Percentiles rank a stretch among this genome's conserved stretches.
Evolutionary conservation across 805 yeast species (phyloP).

Genomic region (Candida endomychidarum): DNA sequence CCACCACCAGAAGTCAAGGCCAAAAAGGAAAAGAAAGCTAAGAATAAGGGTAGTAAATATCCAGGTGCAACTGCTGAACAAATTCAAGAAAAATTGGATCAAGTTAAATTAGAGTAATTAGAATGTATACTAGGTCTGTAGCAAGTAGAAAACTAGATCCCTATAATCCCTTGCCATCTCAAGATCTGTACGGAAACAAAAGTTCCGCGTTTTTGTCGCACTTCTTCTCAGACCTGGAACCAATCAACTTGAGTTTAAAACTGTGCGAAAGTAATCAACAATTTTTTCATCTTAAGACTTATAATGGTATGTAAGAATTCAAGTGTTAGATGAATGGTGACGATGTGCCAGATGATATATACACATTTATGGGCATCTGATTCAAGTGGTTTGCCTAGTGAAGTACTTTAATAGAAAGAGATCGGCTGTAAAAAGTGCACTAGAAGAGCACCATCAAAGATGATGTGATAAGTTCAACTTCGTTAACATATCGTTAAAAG

Average conservation of each 20-base stretch:
- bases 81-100: conserved; percentile 20
- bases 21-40: conserved; percentile 72
- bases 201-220: not conserved
- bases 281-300: conserved; percentile 5
- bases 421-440: too few relatives aligned
- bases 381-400: too few relatives aligned
- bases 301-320: conserved; percentile 4
- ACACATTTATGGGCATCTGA: too few relatives aligned
- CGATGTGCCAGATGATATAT: too few relatives aligned
- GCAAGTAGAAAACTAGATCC: too few relatives aligned
- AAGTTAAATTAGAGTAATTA: conserved; percentile 4
- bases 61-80: conserved; percentile 58
- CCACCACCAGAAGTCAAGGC: conserved; percentile 67
- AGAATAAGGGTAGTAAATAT: conserved; percentile 86
- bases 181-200: too few relatives aligned
- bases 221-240: not conserved
- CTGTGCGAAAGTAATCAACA: conserved; percentile 8
- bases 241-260: conserved; percentile 5
- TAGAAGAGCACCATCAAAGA: too few relatives aligned
- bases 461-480: too few relatives aligned
- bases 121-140: too few relatives aligned
- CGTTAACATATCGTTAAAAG: too few relatives aligned
- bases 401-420: too few relatives aligned
- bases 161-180: not conserved
- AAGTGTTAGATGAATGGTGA: not conserved